Percentiles rank a stretch among this genome's conserved stretches.
Evolutionary conservation across 345 rosid species (phyloP).

Genomic region (Melaleuca quinquenervia): DNA sequence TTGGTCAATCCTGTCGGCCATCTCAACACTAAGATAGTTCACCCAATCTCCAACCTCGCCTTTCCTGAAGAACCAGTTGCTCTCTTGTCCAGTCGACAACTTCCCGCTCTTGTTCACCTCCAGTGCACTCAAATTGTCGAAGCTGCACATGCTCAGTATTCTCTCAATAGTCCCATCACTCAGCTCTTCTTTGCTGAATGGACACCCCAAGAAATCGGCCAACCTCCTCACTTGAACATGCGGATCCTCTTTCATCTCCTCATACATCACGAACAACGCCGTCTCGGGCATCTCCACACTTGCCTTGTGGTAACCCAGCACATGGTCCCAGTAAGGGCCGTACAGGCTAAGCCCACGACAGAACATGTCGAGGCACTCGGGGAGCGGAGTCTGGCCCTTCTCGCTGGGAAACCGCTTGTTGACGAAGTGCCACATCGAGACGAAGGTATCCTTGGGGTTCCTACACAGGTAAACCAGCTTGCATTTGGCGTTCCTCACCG

Average conservation of each 20-base stretch:
- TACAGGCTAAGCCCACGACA: neutral
- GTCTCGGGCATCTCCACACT: neutral
- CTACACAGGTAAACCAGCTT: conserved; percentile 1
- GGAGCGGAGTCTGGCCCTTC: too few species aligned
- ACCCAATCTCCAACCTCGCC: conserved; percentile 1
- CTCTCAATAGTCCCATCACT: neutral
- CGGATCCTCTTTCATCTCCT: neutral
- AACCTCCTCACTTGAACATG: neutral
- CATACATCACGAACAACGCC: neutral
- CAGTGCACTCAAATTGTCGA: neutral
- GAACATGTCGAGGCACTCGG: neutral
- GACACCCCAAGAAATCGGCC: neutral
- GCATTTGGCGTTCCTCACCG: neutral
- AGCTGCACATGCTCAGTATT: neutral
- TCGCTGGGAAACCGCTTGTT: too few species aligned
- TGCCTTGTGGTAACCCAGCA: neutral
- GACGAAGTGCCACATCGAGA: neutral
- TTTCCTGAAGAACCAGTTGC: neutral
- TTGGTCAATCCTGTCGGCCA: neutral
- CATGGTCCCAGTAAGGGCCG: neutral
- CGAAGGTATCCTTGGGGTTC: neutral
- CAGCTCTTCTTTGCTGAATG: neutral
- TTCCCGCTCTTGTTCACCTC: conserved; percentile 1
- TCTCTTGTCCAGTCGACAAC: conserved; percentile 1
- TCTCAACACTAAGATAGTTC: neutral